phyloP scores from a whole-genome alignment of 208 protist genomes.

The Balamuthia mandrillaris region DNA sequence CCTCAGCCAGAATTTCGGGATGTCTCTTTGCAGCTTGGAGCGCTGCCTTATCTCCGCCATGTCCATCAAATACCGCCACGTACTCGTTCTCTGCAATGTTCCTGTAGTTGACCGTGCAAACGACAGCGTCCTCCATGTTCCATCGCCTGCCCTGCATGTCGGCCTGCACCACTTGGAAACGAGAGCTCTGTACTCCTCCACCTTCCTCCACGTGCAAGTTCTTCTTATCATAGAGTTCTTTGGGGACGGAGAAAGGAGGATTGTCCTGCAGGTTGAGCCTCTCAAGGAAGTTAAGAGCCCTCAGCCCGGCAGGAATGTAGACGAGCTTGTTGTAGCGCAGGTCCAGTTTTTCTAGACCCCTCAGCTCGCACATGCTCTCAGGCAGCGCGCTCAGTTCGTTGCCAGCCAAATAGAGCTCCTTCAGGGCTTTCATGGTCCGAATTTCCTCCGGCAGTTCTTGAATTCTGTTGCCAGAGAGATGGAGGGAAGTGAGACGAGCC shows the following conservation, averaged over 20 bases:
- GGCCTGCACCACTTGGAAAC: not conserved
- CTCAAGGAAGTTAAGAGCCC: not conserved
- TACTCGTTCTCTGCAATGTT: slow-evolving; percentile 52
- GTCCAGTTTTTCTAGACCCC: not conserved
- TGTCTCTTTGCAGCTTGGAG: not conserved
- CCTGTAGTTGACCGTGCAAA: slow-evolving; percentile 44
- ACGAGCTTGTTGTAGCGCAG: not conserved
- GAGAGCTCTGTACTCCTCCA: not conserved
- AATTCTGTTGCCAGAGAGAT: not conserved
- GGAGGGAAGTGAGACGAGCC: not conserved
- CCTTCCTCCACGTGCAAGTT: not conserved
- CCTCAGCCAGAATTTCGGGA: slow-evolving; percentile 2
- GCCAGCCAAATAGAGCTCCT: not conserved
- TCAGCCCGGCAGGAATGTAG: not conserved
- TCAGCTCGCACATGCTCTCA: not conserved
- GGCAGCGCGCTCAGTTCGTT: not conserved
- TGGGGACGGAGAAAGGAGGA: not conserved
- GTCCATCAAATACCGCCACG: slow-evolving; percentile 59
- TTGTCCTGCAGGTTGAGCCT: not conserved
- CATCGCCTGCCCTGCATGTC: slow-evolving; percentile 33
- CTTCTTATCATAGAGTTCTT: not conserved
- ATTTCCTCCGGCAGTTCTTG: not conserved
- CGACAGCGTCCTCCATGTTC: slow-evolving; percentile 60
- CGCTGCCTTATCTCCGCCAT: slow-evolving; percentile 21
- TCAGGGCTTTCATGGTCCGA: not conserved